Evolutionary conservation across 225 moss, liverwort and hornwort genomes (phyloP).

Genomic region (Thuidium tamariscinum): DNA sequence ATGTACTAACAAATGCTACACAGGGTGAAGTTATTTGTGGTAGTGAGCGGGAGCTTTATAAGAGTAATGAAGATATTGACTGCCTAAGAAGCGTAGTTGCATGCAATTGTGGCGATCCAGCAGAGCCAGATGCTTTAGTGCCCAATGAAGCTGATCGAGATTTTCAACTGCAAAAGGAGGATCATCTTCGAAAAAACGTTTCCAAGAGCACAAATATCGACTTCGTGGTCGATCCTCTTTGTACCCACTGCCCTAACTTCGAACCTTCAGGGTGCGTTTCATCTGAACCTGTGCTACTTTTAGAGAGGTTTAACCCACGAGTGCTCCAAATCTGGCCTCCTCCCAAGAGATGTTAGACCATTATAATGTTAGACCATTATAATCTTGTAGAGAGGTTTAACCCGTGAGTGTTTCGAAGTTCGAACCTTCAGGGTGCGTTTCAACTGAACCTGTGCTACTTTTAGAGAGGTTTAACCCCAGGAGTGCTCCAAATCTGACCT

Average conservation of each 20-base stretch:
- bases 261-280: conserved; percentile 71
- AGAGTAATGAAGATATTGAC: neutral
- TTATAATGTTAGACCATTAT: too few relatives aligned
- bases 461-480: too few relatives aligned
- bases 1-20: neutral
- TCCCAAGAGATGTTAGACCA: too few relatives aligned
- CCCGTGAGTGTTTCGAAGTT: too few relatives aligned
- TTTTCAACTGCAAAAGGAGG: neutral
- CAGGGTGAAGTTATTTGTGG: neutral
- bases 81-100: neutral
- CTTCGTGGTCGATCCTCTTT: conserved; percentile 63
- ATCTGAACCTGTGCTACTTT: neutral
- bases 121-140: neutral
- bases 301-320: neutral
- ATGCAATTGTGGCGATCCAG: neutral
- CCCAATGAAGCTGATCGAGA: neutral
- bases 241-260: conserved; percentile 78
- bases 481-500: too few relatives aligned
- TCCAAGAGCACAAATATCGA: neutral
- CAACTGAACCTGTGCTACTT: too few relatives aligned
- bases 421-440: too few relatives aligned
- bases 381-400: too few relatives aligned
- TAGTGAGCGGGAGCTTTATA: neutral
- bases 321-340: too few relatives aligned
- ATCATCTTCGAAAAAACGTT: neutral